Percentiles rank a stretch among this genome's conserved stretches.
phyloP scores from a whole-genome alignment of 2,329 filamentous ascomycete species.

The Pyricularia grisea region DNA sequence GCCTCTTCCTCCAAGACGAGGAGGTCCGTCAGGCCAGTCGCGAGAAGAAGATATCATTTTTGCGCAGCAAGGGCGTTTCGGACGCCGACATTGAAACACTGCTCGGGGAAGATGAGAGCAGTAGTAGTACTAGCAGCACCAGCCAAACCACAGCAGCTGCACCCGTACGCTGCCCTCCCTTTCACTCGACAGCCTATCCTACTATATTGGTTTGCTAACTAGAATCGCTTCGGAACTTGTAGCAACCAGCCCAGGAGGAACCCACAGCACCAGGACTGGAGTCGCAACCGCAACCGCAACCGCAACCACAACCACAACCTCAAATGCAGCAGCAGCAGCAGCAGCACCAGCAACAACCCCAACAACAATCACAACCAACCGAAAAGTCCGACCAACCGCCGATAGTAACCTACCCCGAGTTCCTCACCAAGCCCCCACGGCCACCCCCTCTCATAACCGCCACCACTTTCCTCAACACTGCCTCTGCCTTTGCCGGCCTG shows the following conservation, averaged over 20 bases:
- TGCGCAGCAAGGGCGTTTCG: slow-evolving; percentile 66
- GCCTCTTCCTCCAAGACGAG: slow-evolving; percentile 67
- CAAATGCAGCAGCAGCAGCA: neutral
- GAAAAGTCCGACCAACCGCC: slow-evolving; percentile 36
- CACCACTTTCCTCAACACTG: slow-evolving; percentile 45
- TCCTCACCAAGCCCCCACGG: slow-evolving; percentile 46
- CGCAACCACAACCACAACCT: slow-evolving; percentile 2
- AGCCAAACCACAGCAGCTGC: neutral
- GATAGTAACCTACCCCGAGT: slow-evolving; percentile 63
- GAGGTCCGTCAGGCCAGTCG: slow-evolving; percentile 58
- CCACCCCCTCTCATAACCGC: slow-evolving; percentile 55
- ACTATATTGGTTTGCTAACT: neutral
- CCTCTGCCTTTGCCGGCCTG: slow-evolving; percentile 47
- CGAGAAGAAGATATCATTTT: slow-evolving; percentile 67
- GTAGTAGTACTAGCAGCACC: no score
- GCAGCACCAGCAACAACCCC: neutral
- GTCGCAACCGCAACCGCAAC: neutral
- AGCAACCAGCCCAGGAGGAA: neutral
- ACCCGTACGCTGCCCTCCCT: neutral
- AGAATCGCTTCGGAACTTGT: neutral
- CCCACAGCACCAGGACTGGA: neutral
- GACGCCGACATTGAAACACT: slow-evolving; percentile 59
- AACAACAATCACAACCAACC: slow-evolving; percentile 10
- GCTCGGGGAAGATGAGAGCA: slow-evolving; percentile 28
- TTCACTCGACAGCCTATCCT: neutral